Conservation (phyloP, 2,329 filamentous ascomycete genomes). For the Diplocarpon rosae region DNA sequence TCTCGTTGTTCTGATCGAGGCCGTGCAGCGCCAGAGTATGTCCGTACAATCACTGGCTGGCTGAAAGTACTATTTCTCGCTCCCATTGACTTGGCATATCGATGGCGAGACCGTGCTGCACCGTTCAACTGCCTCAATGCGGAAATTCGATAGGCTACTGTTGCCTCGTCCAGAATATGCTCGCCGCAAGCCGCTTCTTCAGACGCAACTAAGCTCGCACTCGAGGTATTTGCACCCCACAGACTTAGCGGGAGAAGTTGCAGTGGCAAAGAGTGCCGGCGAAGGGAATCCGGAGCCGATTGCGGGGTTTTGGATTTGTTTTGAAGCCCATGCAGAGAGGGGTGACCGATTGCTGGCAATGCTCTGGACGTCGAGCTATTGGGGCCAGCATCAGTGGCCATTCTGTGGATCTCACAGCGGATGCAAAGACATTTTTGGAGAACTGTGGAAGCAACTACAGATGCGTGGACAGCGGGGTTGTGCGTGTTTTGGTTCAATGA, state of each 20-base stretch:
- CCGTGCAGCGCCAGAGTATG: slow-evolving; percentile 42
- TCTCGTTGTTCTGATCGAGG: slow-evolving; percentile 26
- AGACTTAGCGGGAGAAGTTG: slow-evolving; percentile 25
- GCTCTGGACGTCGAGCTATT: slow-evolving; percentile 13
- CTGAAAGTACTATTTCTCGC: slow-evolving; percentile 47
- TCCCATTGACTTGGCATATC: slow-evolving; percentile 44
- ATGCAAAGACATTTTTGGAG: slow-evolving; percentile 17
- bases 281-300: slow-evolving; percentile 18
- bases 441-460: slow-evolving; percentile 13
- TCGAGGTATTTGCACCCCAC: slow-evolving; percentile 26
- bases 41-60: slow-evolving; percentile 55
- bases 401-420: slow-evolving; percentile 19
- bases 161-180: slow-evolving; percentile 39
- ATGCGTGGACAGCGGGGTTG: slow-evolving; percentile 1
- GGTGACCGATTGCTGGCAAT: slow-evolving; percentile 15
- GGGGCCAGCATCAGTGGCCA: slow-evolving; percentile 13
- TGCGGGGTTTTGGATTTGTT: slow-evolving; percentile 13
- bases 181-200: slow-evolving; percentile 27
- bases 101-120: slow-evolving; percentile 30
- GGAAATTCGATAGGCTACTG: slow-evolving; percentile 45
- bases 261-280: slow-evolving; percentile 25
- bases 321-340: slow-evolving; percentile 9
- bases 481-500: not conserved
- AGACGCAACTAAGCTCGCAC: slow-evolving; percentile 24
- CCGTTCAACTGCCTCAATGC: slow-evolving; percentile 47